Evolutionary conservation across 768 basidiomycete genomes (phyloP), one percentile per base, ranked within the genome.

Genomic region (Paxillus ammoniavirescens): DNA sequence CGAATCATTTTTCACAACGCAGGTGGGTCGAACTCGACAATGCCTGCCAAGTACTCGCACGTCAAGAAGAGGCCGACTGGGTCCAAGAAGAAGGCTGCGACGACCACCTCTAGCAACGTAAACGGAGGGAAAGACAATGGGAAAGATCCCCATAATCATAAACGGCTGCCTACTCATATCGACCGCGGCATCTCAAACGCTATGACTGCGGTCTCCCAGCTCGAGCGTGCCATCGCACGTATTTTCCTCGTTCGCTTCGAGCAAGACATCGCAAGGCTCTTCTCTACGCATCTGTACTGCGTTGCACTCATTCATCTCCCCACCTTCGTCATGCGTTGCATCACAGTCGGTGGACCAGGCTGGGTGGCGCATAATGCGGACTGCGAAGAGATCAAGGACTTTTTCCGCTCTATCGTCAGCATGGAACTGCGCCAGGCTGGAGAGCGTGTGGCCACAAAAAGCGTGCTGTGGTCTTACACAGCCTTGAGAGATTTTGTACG

Each of bases 361-460:
- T 90, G 87, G 87, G 72, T 83, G 18, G 86, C 84, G 0, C 73
- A 77, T 62, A 89, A 89, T 55, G 75, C 85, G 8, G 82, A 84
- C 54, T 76, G 69, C 47, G 87, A 89, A 52, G 86, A 85, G 52
- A 76, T 90, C 64, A 89, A 86, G 55, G 87, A 89, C 61, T 88
- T 87, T 65, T 83, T 89, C 67, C 76, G 87, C 15, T 76, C 82
- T 1, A 80, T 78, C 44, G 81, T 90, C 56, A 78, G 78, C 55
- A 89, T 90, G 87, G 87, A 90, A 64, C 77, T 90, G 69, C 78
- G 88, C 28, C 85, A 90, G 67, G 84, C 86, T 0, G 88, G 87
- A 15, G 87, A 89, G 59, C 77, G 87, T 30, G 86, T 89, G 17
- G 88, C 88, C 8, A 89, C 87, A 8, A 89, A 88, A 76, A 87